Evolutionary conservation across 2,329 filamentous ascomycete species (phyloP).

Genomic region (Aphanoascus verrucosus): DNA sequence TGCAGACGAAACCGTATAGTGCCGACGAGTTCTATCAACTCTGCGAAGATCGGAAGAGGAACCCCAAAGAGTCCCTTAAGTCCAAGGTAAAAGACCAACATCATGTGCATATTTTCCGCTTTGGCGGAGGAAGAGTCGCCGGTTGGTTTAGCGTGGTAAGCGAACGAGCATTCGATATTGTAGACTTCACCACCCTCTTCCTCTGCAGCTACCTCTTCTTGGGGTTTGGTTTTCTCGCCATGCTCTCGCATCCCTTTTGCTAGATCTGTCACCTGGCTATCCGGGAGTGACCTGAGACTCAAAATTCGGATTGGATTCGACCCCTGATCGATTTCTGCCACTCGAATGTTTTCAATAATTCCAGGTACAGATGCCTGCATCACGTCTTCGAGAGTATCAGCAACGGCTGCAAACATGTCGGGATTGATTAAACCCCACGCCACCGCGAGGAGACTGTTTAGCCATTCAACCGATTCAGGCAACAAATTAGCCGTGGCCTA

Average conservation of each 20-base stretch:
- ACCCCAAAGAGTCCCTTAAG: conserved; percentile 81
- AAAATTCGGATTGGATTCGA: conserved; percentile 81
- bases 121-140: conserved; percentile 62
- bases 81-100: conserved; percentile 86
- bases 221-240: conserved; percentile 70
- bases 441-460: conserved; percentile 77
- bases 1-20: conserved; percentile 74
- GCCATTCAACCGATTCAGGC: conserved; percentile 89
- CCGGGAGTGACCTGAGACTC: conserved; percentile 74
- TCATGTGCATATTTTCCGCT: conserved; percentile 94
- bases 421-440: conserved; percentile 90
- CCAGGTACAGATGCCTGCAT: conserved; percentile 93
- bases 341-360: conserved; percentile 85
- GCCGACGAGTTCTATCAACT: conserved; percentile 80
- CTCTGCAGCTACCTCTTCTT: conserved; percentile 74
- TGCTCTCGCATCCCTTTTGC: conserved; percentile 70
- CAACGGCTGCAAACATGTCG: conserved; percentile 83
- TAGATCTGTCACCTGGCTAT: conserved; percentile 67
- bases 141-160: conserved; percentile 77
- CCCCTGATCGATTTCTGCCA: conserved; percentile 90
- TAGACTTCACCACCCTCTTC: conserved; percentile 89
- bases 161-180: conserved; percentile 81
- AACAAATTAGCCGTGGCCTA: conserved; percentile 75
- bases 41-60: conserved; percentile 76
- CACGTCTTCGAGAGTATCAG: conserved; percentile 89